phyloP scores from a whole-genome alignment of 148 eudicot genomes.

The Polygonum aviculare region DNA sequence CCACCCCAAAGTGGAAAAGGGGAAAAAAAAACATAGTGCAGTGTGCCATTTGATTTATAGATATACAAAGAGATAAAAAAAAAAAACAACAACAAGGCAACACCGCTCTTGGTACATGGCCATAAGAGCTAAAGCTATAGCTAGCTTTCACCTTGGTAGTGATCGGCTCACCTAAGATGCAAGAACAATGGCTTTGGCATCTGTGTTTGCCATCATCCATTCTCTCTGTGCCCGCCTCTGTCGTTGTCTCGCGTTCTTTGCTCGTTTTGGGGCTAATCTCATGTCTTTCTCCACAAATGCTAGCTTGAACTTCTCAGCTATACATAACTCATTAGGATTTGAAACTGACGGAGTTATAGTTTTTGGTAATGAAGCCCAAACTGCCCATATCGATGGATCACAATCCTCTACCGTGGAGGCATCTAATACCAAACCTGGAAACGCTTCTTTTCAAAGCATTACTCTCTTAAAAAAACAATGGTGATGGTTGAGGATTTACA shows the following conservation, averaged over 20 bases:
- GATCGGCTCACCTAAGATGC: slow-evolving; percentile 64
- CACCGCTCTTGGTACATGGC: neutral
- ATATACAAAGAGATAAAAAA: neutral
- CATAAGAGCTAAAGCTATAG: neutral
- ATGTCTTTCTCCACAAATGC: slow-evolving; percentile 81
- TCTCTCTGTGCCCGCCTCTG: slow-evolving; percentile 78
- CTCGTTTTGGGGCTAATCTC: slow-evolving; percentile 84
- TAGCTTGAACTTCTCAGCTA: slow-evolving; percentile 80
- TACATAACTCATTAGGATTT: slow-evolving; percentile 28
- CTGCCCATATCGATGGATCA: slow-evolving; percentile 70
- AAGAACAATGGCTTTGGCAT: slow-evolving; percentile 59
- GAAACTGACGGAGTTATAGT: slow-evolving; percentile 13
- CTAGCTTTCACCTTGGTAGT: slow-evolving; percentile 23
- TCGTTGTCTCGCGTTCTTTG: slow-evolving; percentile 89
- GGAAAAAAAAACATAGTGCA: too few species aligned
- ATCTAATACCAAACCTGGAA: slow-evolving; percentile 42
- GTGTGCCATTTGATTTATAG: too few species aligned
- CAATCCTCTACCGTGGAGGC: slow-evolving; percentile 53
- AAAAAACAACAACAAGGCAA: neutral
- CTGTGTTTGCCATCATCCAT: slow-evolving; percentile 48
- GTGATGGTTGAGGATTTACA: slow-evolving; percentile 68
- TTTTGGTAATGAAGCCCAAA: slow-evolving; percentile 21
- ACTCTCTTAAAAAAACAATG: slow-evolving; percentile 42
- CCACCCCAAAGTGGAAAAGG: too few species aligned
- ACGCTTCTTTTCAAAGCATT: slow-evolving; percentile 54